Percentiles rank a stretch among this genome's conserved stretches.
Conservation (phyloP, 345 rosid species). For the Brassica incana region DNA sequence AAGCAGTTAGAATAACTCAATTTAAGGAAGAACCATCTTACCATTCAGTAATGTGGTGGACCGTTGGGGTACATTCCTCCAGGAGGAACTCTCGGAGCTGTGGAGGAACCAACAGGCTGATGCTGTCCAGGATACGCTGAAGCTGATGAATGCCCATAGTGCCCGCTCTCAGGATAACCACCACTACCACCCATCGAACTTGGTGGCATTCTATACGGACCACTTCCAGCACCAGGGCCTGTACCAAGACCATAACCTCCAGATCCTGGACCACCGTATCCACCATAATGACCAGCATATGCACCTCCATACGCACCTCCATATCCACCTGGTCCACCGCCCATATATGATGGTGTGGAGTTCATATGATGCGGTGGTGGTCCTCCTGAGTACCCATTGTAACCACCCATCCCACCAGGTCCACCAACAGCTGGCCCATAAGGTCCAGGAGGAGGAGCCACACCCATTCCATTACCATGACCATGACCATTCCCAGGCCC, state of each 20-base stretch:
- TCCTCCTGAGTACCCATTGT: constrained; percentile 52
- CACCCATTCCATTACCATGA: constrained; percentile 62
- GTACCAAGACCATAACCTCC: constrained; percentile 45
- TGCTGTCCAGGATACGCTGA: constrained; percentile 64
- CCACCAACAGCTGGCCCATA: constrained; percentile 38
- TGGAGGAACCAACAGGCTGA: constrained; percentile 64
- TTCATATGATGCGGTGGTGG: constrained; percentile 57
- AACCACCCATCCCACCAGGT: constrained; percentile 40
- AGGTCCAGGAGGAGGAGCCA: constrained; percentile 53
- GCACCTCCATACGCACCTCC: constrained; percentile 23
- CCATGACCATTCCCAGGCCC: constrained; percentile 48
- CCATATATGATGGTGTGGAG: constrained; percentile 50
- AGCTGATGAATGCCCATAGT: constrained; percentile 56
- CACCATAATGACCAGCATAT: constrained; percentile 52
- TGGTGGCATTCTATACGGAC: constrained; percentile 60
- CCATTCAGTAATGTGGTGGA: constrained; percentile 66
- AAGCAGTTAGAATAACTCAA: neutral
- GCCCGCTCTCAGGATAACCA: constrained; percentile 68
- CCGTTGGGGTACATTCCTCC: constrained; percentile 75
- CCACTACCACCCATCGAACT: constrained; percentile 61
- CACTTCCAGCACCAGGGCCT: constrained; percentile 50
- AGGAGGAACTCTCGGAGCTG: constrained; percentile 70
- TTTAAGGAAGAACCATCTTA: constrained; percentile 43
- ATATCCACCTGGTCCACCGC: constrained; percentile 44
- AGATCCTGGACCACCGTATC: constrained; percentile 66